phyloP scores from a whole-genome alignment of 345 rosid genomes.

The Camelina sativa region DNA sequence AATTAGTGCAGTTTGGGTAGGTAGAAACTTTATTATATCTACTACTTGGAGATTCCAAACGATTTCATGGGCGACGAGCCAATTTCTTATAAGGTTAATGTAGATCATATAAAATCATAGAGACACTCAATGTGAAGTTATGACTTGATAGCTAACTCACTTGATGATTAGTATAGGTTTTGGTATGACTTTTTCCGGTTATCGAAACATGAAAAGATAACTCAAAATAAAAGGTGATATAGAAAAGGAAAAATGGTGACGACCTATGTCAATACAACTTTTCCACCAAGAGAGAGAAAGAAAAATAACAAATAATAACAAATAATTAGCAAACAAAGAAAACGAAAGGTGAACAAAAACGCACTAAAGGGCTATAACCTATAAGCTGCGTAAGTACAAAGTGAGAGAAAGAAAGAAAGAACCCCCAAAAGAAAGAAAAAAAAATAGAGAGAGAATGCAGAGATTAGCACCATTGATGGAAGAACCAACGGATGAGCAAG shows the following conservation, averaged over 20 bases:
- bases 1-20: neutral
- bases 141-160: too few species aligned
- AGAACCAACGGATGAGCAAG: conserved; percentile 68
- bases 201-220: conserved; percentile 10
- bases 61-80: conserved; percentile 1
- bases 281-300: conserved; percentile 26
- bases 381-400: conserved; percentile 44
- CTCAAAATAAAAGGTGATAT: neutral
- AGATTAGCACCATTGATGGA: conserved; percentile 86
- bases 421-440: neutral
- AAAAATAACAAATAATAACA: conserved; percentile 36
- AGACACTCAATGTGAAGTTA: neutral
- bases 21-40: conserved; percentile 20
- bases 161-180: neutral
- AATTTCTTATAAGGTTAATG: neutral
- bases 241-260: conserved; percentile 22
- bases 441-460: conserved; percentile 44
- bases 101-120: neutral
- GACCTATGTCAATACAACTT: conserved; percentile 38
- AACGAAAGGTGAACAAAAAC: conserved; percentile 48
- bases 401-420: conserved; percentile 35
- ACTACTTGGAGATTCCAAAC: conserved; percentile 5
- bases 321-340: conserved; percentile 47
- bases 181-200: too few species aligned
- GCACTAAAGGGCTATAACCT: conserved; percentile 46